Evolutionary conservation across 306 rosid species (phyloP).

Genomic region (Vicia sativa): DNA sequence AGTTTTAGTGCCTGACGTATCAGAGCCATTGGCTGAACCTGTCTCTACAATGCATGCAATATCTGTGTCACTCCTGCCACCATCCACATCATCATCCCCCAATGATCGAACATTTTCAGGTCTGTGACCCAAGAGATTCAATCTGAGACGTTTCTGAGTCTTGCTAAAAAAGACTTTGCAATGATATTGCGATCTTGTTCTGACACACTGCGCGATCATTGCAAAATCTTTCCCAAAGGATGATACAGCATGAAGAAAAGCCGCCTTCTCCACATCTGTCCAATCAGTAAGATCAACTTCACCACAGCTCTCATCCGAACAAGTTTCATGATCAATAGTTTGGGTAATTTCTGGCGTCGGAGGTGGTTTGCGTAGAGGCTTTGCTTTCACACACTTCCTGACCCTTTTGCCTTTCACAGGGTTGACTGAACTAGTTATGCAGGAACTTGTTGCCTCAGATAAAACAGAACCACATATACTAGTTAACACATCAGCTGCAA

Average conservation of each 20-base stretch:
- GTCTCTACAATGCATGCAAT: conserved; percentile 59
- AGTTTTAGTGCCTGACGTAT: conserved; percentile 50
- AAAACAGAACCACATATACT: conserved; percentile 67
- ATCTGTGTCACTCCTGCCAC: conserved; percentile 73
- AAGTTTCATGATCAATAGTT: conserved; percentile 59
- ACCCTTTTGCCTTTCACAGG: conserved; percentile 53
- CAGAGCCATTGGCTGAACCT: conserved; percentile 47
- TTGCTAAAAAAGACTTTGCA: conserved; percentile 85
- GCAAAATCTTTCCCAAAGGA: conserved; percentile 72
- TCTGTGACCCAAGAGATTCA: conserved; percentile 52
- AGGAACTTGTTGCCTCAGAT: conserved; percentile 68
- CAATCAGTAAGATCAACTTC: conserved; percentile 74
- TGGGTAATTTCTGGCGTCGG: conserved; percentile 45
- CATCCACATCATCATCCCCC: conserved; percentile 54
- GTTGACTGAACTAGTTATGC: conserved; percentile 61
- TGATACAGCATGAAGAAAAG: conserved; percentile 72
- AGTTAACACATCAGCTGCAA: conserved; percentile 71
- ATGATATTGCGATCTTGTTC: conserved; percentile 70
- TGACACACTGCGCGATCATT: conserved; percentile 56
- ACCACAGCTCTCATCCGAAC: conserved; percentile 79
- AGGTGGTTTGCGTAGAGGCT: conserved; percentile 40
- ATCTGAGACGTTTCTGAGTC: conserved; percentile 75
- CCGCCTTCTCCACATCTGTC: conserved; percentile 80
- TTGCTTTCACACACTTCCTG: conserved; percentile 49
- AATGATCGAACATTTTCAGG: conserved; percentile 51